Evolutionary conservation across 108 stramenopile species (phyloP).

Genomic region (Aurantiochytrium sp.): DNA sequence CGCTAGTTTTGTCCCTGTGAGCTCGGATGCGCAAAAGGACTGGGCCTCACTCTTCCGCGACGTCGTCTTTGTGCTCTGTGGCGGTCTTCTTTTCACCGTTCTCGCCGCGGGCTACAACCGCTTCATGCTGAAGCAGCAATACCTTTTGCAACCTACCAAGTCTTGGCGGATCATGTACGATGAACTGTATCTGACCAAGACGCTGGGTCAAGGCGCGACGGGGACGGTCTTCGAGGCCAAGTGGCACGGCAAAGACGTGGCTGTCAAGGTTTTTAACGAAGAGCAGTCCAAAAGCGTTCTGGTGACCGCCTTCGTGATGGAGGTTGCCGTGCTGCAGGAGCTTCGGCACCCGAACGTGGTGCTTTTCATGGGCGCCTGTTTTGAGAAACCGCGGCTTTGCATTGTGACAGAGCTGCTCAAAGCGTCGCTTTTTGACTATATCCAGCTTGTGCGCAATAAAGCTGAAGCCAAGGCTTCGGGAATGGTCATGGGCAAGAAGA

Average conservation of each 20-base stretch:
- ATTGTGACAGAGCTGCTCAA: slow-evolving; percentile 81
- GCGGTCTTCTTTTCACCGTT: not conserved
- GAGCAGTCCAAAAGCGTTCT: not conserved
- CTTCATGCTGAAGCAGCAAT: not conserved
- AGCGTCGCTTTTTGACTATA: slow-evolving; percentile 67
- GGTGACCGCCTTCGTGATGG: slow-evolving; percentile 10
- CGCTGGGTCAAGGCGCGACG: not conserved
- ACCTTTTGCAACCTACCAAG: not conserved
- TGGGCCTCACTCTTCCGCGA: not conserved
- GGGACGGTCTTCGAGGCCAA: not conserved
- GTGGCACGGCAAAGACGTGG: slow-evolving; percentile 26
- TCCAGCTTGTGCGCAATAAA: not conserved
- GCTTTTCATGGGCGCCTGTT: slow-evolving; percentile 83
- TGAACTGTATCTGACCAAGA: not conserved
- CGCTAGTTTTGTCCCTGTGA: not conserved
- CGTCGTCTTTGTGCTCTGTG: not conserved
- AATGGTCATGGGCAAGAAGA: not conserved
- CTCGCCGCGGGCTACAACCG: not conserved
- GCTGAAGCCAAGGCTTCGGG: not conserved
- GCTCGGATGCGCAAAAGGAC: not conserved
- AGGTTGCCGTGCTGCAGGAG: slow-evolving; percentile 48
- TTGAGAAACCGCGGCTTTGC: slow-evolving; percentile 68
- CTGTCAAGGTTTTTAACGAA: slow-evolving; percentile 1
- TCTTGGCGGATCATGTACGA: not conserved
- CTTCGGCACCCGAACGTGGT: slow-evolving; percentile 91